A percentile compares a stretch with the other conserved stretches of the same genome.
Conservation (phyloP, 257 asterid species). For the Ligustrum vulgare region DNA sequence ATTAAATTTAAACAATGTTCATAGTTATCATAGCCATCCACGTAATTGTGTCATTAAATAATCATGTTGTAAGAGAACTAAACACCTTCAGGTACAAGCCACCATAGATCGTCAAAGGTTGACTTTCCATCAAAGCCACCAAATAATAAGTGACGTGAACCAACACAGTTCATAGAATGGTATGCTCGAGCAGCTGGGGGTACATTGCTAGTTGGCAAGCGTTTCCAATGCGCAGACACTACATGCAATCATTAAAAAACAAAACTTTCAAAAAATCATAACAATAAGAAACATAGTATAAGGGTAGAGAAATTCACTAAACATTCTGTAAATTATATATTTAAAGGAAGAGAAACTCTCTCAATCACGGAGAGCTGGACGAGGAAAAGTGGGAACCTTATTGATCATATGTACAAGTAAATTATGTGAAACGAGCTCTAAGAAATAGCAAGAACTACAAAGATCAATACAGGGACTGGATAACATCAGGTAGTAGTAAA, state of each 20-base stretch:
- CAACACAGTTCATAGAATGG: conserved; percentile 82
- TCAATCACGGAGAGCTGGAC: too few relatives aligned
- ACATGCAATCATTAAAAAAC: conserved; percentile 22
- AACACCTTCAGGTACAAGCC: conserved; percentile 97
- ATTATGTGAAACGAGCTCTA: not conserved
- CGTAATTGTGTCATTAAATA: conserved; percentile 5
- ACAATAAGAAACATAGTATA: not conserved
- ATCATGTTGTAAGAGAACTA: conserved; percentile 4
- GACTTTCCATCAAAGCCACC: conserved; percentile 97
- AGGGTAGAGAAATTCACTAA: too few relatives aligned
- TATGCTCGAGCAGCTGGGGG: conserved; percentile 94
- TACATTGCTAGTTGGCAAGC: conserved; percentile 68
- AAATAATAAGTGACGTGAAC: conserved; percentile 73
- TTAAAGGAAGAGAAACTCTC: too few relatives aligned
- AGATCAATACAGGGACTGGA: conserved; percentile 1
- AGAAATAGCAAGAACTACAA: conserved; percentile 2
- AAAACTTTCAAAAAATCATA: not conserved
- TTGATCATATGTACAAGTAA: not conserved
- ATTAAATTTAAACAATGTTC: not conserved
- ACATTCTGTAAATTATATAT: too few relatives aligned
- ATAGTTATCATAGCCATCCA: not conserved
- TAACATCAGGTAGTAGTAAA: conserved; percentile 15
- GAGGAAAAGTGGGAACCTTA: not conserved
- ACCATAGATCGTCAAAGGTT: conserved; percentile 94
- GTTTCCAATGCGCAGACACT: conserved; percentile 96